Conservation (phyloP, 129 eudicot species). For the Chrysanthemum seticuspe region DNA sequence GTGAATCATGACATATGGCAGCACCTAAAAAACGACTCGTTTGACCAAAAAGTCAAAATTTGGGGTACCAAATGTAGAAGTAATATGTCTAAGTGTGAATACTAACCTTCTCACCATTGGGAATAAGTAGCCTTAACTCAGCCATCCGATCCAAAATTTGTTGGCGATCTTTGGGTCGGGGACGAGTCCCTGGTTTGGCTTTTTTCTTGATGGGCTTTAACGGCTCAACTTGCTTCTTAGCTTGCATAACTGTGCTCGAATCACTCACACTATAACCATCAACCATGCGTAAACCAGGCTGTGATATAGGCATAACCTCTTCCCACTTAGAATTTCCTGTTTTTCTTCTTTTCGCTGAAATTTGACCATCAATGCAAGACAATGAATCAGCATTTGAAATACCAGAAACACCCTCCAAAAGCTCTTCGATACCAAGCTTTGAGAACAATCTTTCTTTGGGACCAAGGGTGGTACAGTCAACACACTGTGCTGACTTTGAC, state of each 20-base stretch:
- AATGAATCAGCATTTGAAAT: slow-evolving; percentile 34
- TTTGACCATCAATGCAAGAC: slow-evolving; percentile 54
- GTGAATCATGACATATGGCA: neutral
- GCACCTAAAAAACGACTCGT: neutral
- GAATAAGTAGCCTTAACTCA: slow-evolving; percentile 86
- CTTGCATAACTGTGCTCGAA: slow-evolving; percentile 41
- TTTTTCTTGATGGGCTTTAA: slow-evolving; percentile 60
- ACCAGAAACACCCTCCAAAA: slow-evolving; percentile 51
- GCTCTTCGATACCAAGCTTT: slow-evolving; percentile 70
- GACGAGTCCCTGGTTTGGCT: slow-evolving; percentile 78
- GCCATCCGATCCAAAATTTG: slow-evolving; percentile 80
- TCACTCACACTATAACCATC: slow-evolving; percentile 44
- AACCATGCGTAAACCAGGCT: slow-evolving; percentile 38
- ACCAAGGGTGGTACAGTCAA: slow-evolving; percentile 25
- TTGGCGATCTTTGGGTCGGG: slow-evolving; percentile 92
- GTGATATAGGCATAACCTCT: slow-evolving; percentile 33
- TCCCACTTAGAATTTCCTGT: slow-evolving; percentile 38
- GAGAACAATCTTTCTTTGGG: slow-evolving; percentile 60
- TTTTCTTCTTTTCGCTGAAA: slow-evolving; percentile 54
- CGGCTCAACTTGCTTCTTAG: slow-evolving; percentile 40
- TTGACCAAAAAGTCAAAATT: slow-evolving; percentile 20
- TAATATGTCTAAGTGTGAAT: neutral
- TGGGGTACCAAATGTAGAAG: neutral
- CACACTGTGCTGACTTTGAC: neutral
- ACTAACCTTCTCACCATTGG: slow-evolving; percentile 84